phyloP scores from a whole-genome alignment of 2,329 filamentous ascomycete species.

The Ascochyta clinopodiicola region DNA sequence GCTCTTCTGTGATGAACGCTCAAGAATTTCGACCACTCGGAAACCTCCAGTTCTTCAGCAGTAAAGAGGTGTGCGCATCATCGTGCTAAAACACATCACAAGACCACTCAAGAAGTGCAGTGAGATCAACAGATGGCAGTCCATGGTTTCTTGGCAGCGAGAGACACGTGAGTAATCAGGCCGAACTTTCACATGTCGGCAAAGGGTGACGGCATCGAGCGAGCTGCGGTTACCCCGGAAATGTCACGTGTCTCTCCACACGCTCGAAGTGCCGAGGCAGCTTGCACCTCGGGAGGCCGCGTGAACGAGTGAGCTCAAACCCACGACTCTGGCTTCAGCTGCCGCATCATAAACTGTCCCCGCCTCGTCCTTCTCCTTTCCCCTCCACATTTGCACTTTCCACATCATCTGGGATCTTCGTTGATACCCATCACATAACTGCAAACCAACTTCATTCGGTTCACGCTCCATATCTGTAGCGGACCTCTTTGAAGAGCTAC shows the following conservation, averaged over 20 bases:
- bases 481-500: neutral
- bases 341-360: slow-evolving; percentile 7
- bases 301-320: slow-evolving; percentile 17
- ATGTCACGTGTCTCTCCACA: slow-evolving; percentile 17
- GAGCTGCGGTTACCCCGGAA: slow-evolving; percentile 9
- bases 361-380: neutral
- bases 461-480: slow-evolving; percentile 4
- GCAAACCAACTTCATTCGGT: slow-evolving; percentile 8
- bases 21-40: too few species aligned
- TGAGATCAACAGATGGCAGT: neutral
- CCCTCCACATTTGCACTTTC: neutral
- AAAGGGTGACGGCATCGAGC: slow-evolving; percentile 1
- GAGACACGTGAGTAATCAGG: neutral
- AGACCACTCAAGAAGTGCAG: neutral
- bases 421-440: slow-evolving; percentile 12
- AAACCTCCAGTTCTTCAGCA: neutral
- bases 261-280: slow-evolving; percentile 13
- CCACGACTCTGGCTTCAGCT: slow-evolving; percentile 17
- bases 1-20: neutral
- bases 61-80: neutral
- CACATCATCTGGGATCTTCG: slow-evolving; percentile 8
- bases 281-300: slow-evolving; percentile 16
- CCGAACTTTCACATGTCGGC: slow-evolving; percentile 16
- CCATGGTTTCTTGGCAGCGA: neutral
- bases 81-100: neutral